Evolutionary conservation across 768 basidiomycete genomes (phyloP), one percentile per base, ranked within the genome.

Genomic region (Boletus coccyginus): DNA sequence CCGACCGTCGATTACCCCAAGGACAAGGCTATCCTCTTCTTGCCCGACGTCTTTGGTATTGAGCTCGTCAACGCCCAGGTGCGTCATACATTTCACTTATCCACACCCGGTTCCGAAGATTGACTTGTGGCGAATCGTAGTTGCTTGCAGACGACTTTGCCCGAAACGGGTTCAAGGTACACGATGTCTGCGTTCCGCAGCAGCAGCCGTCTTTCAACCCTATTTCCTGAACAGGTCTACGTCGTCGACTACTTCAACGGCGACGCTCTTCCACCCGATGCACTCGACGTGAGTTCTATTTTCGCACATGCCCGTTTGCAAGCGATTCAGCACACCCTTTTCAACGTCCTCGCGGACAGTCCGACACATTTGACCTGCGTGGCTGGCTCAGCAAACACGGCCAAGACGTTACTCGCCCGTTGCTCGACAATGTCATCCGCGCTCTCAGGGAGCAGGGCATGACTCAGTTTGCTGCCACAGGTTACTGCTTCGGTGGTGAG

Each of bases 401-500:
- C 8, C 27, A 58, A 16, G 74, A 64, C 0, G 38, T 64, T 12
- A 81, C 80, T 2, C 80, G 81, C 13, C 82, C 83, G 2, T 13
- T 62, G 4, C 59, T 88, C 29, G 78, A 88, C 70, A 81, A 78
- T 47, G 81, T 87, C 43, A 75, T 88, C 33, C 69, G 66, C 5
- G 80, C 74, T 0, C 77, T 92, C 57, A 85, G 83, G 65, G 79
- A 70, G 33, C 63, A 80, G 57, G 89, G 88, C 2, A 74, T 90
- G 21, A 82, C 75, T 2, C 67, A 66, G 8, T 78, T 91, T 54
- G 87, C 74, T 0, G 82, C 84, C 0, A 79, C 80, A 6, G 87
- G 86, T 4, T 90, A 84, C 74, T 92, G 90, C 74, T 85, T 81
- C 52, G 86, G 87, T 56, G 87, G 83, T 78, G 56, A 55, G 76